Evolutionary conservation across 257 asterid genomes (phyloP), one percentile per base, ranked within the genome.

Genomic region (Solanum peruvianum): DNA sequence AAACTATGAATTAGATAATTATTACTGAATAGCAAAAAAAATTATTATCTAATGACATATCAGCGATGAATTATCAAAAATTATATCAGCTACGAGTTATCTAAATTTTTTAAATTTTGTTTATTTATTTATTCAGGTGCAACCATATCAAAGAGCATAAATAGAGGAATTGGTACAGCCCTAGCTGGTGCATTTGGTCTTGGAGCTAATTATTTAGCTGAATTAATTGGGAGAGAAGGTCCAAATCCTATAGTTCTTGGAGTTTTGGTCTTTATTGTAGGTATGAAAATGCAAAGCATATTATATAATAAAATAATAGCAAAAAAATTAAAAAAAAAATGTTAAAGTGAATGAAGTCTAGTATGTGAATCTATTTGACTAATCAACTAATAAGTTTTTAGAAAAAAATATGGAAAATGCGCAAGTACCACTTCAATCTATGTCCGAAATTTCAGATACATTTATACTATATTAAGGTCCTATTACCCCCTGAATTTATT

Each of bases 141-240:
- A 71, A 96, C 98, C 16, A 87, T 96, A 8, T 91, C 88, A 4
- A 96, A 96, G 87, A 67, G 96, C 90, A 41, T 96, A 42, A 96
- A 95, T 87, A 89, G 97, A 84, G 96, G 94, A 6, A 89, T 86
- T 33, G 98, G 96, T 7, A 95, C 99, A 27, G 41, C 92, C 49
- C 6, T 91, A 23, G 98, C 98, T 1, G 96, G 97, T 69, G 95
- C 88, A 27, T 56, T 96, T 70, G 99, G 98, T 9, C 62, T 96
- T 15, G 99, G 94, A 52, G 97, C 96, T 5, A 95, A 93, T 80
- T 90, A 92, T 86, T 91, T 95, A 87, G 98, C 97, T 18, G 73
- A 70, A 56, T 88, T 90, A 0, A 91, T 91, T 52, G 99, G 99
- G 52, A 82, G 91, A n/a, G 86, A 87, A 86, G 95, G 95, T n/a